Evolutionary conservation across 176 grass and related monocot species (phyloP), one percentile per base, ranked within the genome.

Genomic region (Phragmites australis): DNA sequence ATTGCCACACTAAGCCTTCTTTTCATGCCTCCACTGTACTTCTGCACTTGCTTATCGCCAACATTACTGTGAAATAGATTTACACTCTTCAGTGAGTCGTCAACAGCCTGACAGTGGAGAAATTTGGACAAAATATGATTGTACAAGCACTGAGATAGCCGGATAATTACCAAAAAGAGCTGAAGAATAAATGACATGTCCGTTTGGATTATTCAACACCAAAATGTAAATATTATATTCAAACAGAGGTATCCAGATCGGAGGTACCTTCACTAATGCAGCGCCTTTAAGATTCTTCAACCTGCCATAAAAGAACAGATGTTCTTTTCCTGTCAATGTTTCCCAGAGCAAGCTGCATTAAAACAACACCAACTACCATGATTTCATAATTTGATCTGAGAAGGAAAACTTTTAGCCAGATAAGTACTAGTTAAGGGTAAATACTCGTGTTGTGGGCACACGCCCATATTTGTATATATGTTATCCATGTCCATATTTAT

Each of bases 261-360:
- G 48, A 60, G 12, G 39, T 86, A 91, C 92, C 89, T 94, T 85
- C 48, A 82, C 25, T 76, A 89, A 85, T 66, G 23, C 72, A 41
- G 64, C 62, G 37, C 88, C 88, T 56, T 91, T 89, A 58, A 95
- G 90, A 85, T 93, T 93, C 80, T 99, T 95, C 39, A 93, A 74
- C 37, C 90, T 83, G 9, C 92, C 96, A 82, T 93, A 99, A 84
- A 99, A 99, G 53, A 95, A 57, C 60, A 99, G 69, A 80, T 99
- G 90, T 45, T 95, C 90, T 81, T 78, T 90, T 74, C 88, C 93
- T 4, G 96, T 99, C 51, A 99, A 70, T 89, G 90, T 93, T 86
- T 99, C 96, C 96, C 96, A 95, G 65, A 99, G 89, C 73, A 95
- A 93, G 83, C 93, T 95, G 85, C 62, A 89, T 81, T 87, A 32